phyloP scores from a whole-genome alignment of 768 basidiomycete genomes.

The Udeniomyces megalosporus region DNA sequence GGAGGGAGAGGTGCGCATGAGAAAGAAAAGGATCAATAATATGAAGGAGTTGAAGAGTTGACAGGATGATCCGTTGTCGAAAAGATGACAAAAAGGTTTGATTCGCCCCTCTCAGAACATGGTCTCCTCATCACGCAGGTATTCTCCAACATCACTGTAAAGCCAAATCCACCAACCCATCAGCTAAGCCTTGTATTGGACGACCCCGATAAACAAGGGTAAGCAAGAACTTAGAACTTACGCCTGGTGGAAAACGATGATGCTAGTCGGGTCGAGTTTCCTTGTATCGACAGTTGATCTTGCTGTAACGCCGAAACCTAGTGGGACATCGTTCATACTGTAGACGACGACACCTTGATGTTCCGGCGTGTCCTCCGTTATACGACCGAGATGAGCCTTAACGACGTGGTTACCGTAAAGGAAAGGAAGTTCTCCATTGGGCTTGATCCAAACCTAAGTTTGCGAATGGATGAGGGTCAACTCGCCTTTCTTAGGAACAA shows the following conservation, averaged over 20 bases:
- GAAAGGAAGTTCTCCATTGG: constrained; percentile 98
- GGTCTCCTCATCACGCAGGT: constrained; percentile 73
- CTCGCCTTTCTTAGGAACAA: too few relatives aligned
- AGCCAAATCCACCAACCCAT: too few relatives aligned
- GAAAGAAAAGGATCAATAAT: too few relatives aligned
- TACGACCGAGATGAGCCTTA: constrained; percentile 95
- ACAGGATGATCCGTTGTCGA: too few relatives aligned
- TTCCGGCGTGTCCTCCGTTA: constrained; percentile 96
- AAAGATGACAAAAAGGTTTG: too few relatives aligned
- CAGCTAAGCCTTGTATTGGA: constrained; percentile 6
- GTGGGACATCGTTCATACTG: constrained; percentile 85
- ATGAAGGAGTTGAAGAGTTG: too few relatives aligned
- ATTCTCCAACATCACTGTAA: constrained; percentile 87
- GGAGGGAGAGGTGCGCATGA: too few relatives aligned
- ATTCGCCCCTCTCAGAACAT: too few relatives aligned
- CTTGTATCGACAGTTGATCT: constrained; percentile 88
- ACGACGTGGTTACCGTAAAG: constrained; percentile 96
- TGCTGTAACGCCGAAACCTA: constrained; percentile 95
- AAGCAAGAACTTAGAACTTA: constrained; percentile 31
- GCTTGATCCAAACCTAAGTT: constrained; percentile 97
- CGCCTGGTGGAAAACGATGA: constrained; percentile 98
- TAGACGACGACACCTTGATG: constrained; percentile 96
- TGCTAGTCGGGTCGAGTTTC: constrained; percentile 91
- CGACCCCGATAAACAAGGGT: constrained; percentile 1
- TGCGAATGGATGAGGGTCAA: too few relatives aligned